These are phyloP conservation scores for Takakia lepidozioides DNA, from an alignment of 225 moss, liverwort and hornwort species.

Conservation along the genomic window DNA sequence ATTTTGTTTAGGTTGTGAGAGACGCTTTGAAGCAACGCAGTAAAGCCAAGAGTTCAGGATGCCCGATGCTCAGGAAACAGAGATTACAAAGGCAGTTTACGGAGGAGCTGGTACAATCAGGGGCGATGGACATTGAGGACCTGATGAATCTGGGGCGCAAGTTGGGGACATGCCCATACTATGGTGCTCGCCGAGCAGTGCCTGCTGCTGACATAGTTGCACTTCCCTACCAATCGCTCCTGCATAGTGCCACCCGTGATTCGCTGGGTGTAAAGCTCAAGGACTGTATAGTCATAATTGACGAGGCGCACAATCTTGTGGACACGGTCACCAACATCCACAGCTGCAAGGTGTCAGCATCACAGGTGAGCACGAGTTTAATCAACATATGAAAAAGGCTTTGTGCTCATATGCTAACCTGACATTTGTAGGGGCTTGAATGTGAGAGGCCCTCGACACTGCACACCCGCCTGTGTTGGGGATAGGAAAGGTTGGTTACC, in stretches of 20 bases:
- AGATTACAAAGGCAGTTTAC: conserved; percentile 66
- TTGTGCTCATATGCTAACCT: no score
- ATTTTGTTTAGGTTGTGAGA: conserved; percentile 30
- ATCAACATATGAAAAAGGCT: no score
- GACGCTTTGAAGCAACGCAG: conserved; percentile 32
- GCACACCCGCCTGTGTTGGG: no score
- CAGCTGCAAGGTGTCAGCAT: conserved; percentile 71
- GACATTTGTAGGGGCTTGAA: no score
- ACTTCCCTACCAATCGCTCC: conserved; percentile 85
- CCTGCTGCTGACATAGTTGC: conserved; percentile 77
- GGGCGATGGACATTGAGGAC: conserved; percentile 85
- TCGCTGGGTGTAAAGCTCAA: conserved; percentile 80
- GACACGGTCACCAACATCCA: conserved; percentile 83
- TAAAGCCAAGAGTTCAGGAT: conserved; percentile 46
- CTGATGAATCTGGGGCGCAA: conserved; percentile 65
- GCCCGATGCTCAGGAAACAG: conserved; percentile 81
- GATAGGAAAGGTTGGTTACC: no score
- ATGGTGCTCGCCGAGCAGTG: conserved; percentile 79
- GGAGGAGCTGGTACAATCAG: conserved; percentile 53
- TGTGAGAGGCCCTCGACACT: no score
- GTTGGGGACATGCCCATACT: conserved; percentile 87
- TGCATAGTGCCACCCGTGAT: conserved; percentile 82
- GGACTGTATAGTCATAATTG: conserved; percentile 83
- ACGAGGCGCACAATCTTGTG: conserved; percentile 97
- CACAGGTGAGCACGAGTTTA: conserved; percentile 61